Evolutionary conservation across 495 filamentous ascomycete genomes (phyloP).

Genomic region (Penicillium steckii): DNA sequence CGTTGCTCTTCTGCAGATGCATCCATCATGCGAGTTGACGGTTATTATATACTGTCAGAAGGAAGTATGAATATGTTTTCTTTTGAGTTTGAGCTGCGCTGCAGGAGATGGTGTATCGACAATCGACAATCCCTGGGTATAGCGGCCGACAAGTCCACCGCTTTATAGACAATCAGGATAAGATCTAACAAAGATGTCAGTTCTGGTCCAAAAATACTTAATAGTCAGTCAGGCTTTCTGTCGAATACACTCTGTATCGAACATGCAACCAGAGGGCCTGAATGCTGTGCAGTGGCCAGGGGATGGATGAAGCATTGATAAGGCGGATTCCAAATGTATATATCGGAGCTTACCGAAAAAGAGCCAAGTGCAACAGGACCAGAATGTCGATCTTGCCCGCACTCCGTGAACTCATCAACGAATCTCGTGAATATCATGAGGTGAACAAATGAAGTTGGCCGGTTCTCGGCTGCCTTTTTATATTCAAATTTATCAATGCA

Average conservation of each 20-base stretch:
- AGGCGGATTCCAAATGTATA: conserved; percentile 15
- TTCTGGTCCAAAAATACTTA: background rate
- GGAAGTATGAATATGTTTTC: background rate
- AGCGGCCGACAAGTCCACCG: background rate
- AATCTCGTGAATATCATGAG: too few relatives aligned
- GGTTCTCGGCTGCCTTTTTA: too few relatives aligned
- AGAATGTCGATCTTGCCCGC: background rate
- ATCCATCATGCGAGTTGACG: conserved; percentile 7
- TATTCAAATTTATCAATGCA: background rate
- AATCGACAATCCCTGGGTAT: background rate
- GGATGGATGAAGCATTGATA: conserved; percentile 14
- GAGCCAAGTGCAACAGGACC: background rate
- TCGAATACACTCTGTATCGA: background rate
- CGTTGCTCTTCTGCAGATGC: background rate
- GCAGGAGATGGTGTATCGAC: background rate
- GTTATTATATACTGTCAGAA: background rate
- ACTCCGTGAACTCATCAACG: too few relatives aligned
- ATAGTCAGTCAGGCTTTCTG: background rate
- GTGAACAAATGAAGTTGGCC: too few relatives aligned
- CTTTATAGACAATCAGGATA: background rate
- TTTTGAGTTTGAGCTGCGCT: background rate
- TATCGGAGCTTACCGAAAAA: conserved; percentile 20
- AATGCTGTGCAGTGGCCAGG: conserved; percentile 7
- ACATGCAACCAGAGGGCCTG: background rate
- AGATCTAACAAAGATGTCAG: background rate